Base-by-base conservation (phyloP, 1,284 basidiomycete species). In the Ceratobasidium sp. region DNA sequence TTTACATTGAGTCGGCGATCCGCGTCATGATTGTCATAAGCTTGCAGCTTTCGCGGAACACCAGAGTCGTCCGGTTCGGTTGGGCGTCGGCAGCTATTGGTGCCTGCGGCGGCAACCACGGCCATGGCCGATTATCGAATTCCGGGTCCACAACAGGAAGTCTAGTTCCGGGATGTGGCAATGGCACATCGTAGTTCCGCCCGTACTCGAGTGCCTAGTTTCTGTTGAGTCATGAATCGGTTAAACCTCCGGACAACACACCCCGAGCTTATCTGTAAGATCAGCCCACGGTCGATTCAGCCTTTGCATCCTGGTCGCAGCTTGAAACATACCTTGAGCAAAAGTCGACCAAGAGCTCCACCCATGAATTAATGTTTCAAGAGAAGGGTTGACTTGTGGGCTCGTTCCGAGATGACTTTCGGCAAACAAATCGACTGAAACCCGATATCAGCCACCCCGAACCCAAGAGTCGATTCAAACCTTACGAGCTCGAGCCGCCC, bases 301-400 rank as follows among this genome's bases (percentile, higher is more conserved):
- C 34, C 22, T 52, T 6, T 67, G 3, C n/a, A 22, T 13, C 22
- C 9, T 61, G 19, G 32, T 15, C 17, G 17, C 9, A 34, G 54
- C 15, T 22, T 22, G 13, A 34, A n/a, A 40, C 52, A 6, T 57
- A 64, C 87, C 87, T 81, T 88, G 85, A 66, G 85, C 84, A 80
- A 87, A 89, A 5, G 86, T 87, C 7, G 86, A 86, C 88, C 88
- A 89, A 78, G 87, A 86, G 1, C 85, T 85, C 88, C 88, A 89
- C 77, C 89, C 86, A 29, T 89, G 85, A 34, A 67, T 25, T 11
- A 49, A 29, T 4, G 61, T 32, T 6, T 56, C 61, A 8, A 40
- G 66, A 32, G 65, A 32, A 22, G n/a, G 17, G 9, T 4, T 3
- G 15, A 2, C 34, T 66, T 19, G 44, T 19, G 29, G 32, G 11